Evolutionary conservation across 495 filamentous ascomycete genomes (phyloP).

Genomic region (Podospora didyma): DNA sequence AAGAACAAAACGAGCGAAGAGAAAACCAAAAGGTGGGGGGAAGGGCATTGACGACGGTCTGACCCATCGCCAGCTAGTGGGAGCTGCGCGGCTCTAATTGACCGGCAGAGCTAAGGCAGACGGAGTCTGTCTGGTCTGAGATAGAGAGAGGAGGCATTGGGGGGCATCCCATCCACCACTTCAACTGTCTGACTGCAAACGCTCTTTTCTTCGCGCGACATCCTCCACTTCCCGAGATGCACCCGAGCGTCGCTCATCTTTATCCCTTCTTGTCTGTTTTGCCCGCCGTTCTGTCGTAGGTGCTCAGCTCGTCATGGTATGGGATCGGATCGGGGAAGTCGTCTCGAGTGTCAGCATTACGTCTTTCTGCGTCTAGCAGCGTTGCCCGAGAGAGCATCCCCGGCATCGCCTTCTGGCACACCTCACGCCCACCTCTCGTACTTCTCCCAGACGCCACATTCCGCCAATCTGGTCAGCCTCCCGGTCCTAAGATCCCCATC

Average conservation of each 20-base stretch:
- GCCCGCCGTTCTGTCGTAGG: neutral
- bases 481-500: conserved; percentile 20
- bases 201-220: conserved; percentile 5
- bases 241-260: conserved; percentile 1
- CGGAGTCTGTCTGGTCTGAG: conserved; percentile 11
- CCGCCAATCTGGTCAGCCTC: conserved; percentile 11
- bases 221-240: conserved; percentile 7
- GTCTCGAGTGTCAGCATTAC: conserved; percentile 3
- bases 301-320: neutral
- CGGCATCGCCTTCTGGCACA: neutral
- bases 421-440: neutral
- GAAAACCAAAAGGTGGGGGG: conserved; percentile 1
- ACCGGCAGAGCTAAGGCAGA: conserved; percentile 13
- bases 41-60: neutral
- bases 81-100: conserved; percentile 19
- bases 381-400: neutral
- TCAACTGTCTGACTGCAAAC: conserved; percentile 7
- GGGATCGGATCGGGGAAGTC: neutral
- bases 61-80: conserved; percentile 6
- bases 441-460: conserved; percentile 2
- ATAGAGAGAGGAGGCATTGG: conserved; percentile 12
- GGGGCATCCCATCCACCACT: neutral
- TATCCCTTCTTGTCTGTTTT: neutral
- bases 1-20: neutral
- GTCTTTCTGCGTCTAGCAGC: neutral